Conservation (phyloP, 768 basidiomycete genomes). For the Mycena venus region DNA sequence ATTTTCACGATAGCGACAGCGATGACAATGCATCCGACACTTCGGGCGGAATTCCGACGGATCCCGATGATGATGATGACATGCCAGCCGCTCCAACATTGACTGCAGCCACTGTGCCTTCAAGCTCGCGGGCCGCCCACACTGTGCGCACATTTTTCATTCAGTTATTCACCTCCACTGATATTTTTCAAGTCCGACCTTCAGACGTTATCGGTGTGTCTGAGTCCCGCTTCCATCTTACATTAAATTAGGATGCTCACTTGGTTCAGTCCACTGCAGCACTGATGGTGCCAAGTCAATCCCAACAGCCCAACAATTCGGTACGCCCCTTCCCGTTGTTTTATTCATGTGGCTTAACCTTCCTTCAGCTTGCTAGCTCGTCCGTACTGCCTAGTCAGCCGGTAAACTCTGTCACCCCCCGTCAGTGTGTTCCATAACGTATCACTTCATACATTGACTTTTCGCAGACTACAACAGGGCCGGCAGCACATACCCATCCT, state of each 20-base stretch:
- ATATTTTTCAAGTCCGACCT: neutral
- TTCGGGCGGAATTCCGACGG: neutral
- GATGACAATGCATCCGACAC: neutral
- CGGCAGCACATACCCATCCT: no score
- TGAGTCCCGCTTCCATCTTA: neutral
- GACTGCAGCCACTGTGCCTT: neutral
- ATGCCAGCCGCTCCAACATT: neutral
- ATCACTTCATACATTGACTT: no score
- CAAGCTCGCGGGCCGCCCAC: neutral
- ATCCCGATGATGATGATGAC: neutral
- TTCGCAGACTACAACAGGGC: no score
- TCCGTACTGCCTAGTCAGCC: no score
- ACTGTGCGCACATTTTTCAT: neutral
- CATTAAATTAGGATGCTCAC: neutral
- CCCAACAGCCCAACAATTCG: neutral
- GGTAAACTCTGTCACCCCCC: no score
- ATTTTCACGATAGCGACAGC: neutral
- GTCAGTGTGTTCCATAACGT: no score
- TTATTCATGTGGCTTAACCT: no score
- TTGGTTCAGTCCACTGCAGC: neutral
- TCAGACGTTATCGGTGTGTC: neutral
- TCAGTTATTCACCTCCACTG: neutral
- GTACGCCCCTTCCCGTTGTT: no score
- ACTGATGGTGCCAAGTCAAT: neutral
- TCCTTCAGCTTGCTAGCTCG: no score